Base-by-base conservation (phyloP, 352 stramenopile species). In the Pythium rhizo-oryzae region DNA sequence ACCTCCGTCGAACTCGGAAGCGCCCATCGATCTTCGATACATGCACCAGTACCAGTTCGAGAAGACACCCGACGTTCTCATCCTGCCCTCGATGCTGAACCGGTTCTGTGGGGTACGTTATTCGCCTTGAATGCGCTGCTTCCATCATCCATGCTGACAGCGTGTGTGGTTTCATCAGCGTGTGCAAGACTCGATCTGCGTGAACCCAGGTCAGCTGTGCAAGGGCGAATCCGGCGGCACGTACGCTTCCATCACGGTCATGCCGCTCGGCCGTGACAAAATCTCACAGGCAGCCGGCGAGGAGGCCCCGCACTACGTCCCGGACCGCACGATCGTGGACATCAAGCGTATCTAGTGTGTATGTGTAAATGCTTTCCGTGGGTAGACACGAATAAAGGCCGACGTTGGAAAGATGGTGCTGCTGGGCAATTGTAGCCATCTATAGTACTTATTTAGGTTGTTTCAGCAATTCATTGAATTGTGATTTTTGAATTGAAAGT, bases 171-270 rank as follows among this genome's bases (percentile, higher is more conserved):
- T 19, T 13, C 53, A 19, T 21, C 77, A 97, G 77, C 79, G 93
- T 23, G 78, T 98, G 28, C 80, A 95, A 68, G 89, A 97, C 58
- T 97, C 90, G 24, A 89, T 99, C 33, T 97, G 96, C 69, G 76
- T 99, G 53, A 99, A 99, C 76, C 96, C 96, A 0, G 96, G 96
- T 1, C 87, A 95, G 66, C 75, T 99, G 24, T 97, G 91, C 58
- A 98, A 98, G 77, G 94, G 92, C 49, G 89, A 90, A 21, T 96
- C 92, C 0, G 97, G 96, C 57, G 97, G 97, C 52, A 99, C 96
- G 1, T 99, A 97, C 78, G 93, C 94, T 13, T 71, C 85, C 18
- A 83, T 99, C 50, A 91, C 92, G 41, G 89, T 99, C 37, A 82
- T 98, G 54, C 94, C 94, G 16, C 82, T 98, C 43, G 63, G 85